phyloP scores from a whole-genome alignment of 2,329 filamentous ascomycete species.

The Pseudopyricularia cyperi region DNA sequence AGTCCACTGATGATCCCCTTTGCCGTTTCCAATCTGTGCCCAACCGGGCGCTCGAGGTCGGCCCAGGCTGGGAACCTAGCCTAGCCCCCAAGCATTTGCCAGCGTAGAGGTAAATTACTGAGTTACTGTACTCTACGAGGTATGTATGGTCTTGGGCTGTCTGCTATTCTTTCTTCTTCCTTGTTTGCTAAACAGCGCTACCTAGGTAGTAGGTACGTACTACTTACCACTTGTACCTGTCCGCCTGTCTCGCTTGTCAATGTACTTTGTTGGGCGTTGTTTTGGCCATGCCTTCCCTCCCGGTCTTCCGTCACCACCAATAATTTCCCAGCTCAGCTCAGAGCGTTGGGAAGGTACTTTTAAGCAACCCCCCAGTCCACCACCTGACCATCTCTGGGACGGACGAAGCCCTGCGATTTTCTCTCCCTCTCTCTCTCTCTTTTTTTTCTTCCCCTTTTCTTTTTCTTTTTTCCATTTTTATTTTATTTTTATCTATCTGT shows the following conservation, averaged over 20 bases:
- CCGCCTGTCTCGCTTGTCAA: too few relatives aligned
- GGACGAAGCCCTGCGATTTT: too few relatives aligned
- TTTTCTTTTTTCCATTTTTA: background rate
- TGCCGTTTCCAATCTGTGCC: background rate
- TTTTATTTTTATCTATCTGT: too few relatives aligned
- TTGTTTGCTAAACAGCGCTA: too few relatives aligned
- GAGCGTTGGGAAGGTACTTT: constrained; percentile 5
- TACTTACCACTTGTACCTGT: too few relatives aligned
- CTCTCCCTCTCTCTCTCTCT: background rate
- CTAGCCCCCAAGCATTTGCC: background rate
- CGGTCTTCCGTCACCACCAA: constrained; percentile 10
- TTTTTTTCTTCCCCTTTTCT: background rate
- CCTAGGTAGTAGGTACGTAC: too few relatives aligned
- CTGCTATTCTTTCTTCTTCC: background rate
- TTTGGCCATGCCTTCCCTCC: constrained; percentile 8
- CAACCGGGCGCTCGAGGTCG: background rate
- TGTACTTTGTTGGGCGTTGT: too few relatives aligned
- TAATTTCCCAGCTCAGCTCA: constrained; percentile 13
- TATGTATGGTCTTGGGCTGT: background rate
- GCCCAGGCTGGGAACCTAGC: background rate
- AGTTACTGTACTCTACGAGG: too few relatives aligned
- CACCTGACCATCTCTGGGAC: background rate
- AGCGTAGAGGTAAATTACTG: too few relatives aligned
- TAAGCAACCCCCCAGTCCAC: constrained; percentile 7
- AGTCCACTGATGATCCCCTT: background rate